Base-by-base conservation (phyloP, 140 eudicot species). In the Bidens hawaiensis region DNA sequence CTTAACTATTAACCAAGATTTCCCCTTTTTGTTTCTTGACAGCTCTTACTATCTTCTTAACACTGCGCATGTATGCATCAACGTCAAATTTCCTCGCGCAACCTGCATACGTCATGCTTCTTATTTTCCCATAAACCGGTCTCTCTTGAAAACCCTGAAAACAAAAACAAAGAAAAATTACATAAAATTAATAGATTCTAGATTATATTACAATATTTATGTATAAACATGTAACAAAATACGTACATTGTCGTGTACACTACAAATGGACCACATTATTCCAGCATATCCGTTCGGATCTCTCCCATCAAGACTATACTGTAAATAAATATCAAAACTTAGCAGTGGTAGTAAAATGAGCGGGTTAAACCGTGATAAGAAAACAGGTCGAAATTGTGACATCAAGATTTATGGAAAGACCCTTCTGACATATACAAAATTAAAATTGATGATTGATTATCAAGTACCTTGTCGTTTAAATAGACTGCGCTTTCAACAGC, bases 271-370 rank as follows among this genome's bases (percentile, higher is more conserved):
- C 99, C 99, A 93, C 99, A 93, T 93, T 70, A 94, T 85, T 5
- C 99, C 99, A 23, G 87, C 99, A 11, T 93, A 93, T 22, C 99
- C 99, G 55, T 64, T 93, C n/a, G 99, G 99, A 79, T 93, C 97
- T 66, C 99, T 83, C 59, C 99, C 99, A 42, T 93, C 99, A 38
- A 93, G 73, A 41, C 81, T 75, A 76, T 88, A 88, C 99, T 93
- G 87, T 64, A 60, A 55, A 51, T 9, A 33, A 41, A 66, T n/a
- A 33, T 72, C 21, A 47, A 62, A 50, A 24, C 50, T 49, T 25
- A 45, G 41, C 52, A 52, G 53, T 15, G 21, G 63, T 51, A 51
- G 41, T 33, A 34, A 15, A 22, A 22, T 66, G 38, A 8, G 62
- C 2, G 13, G 63, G 42, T 36, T 30, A 51, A 49, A 8, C 36